Conservation (phyloP, 768 basidiomycete species). For the Tricholoma sp. region DNA sequence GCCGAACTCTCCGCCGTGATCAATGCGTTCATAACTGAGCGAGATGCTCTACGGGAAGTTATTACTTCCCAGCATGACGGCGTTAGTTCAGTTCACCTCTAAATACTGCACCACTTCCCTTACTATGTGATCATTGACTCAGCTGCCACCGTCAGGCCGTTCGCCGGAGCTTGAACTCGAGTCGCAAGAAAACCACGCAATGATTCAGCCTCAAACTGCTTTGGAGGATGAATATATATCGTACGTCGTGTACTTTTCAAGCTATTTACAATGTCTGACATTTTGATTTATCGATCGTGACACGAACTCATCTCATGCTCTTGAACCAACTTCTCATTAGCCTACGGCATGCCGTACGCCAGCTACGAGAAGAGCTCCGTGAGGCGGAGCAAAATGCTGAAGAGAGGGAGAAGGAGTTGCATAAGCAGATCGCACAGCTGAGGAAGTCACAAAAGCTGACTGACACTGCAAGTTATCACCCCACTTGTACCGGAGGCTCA, state of each 20-base stretch:
- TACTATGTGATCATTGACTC: neutral
- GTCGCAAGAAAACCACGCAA: neutral
- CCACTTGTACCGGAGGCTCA: neutral
- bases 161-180: neutral
- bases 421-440: neutral
- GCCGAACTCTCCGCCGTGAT: conserved; percentile 27
- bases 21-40: conserved; percentile 33
- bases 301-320: neutral
- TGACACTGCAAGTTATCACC: neutral
- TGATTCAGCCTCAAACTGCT: neutral
- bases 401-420: neutral
- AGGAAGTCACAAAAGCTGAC: neutral
- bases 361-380: neutral
- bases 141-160: neutral
- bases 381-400: neutral
- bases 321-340: neutral
- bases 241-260: neutral
- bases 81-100: neutral
- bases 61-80: neutral
- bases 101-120: neutral
- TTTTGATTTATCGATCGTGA: neutral
- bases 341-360: neutral
- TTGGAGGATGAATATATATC: neutral
- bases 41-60: conserved; percentile 17
- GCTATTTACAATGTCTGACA: neutral